Percentiles rank a stretch among this genome's conserved stretches.
These are phyloP conservation scores for Cicer judaicum DNA, from an alignment of 306 rosid genomes.

Conservation along the genomic window DNA sequence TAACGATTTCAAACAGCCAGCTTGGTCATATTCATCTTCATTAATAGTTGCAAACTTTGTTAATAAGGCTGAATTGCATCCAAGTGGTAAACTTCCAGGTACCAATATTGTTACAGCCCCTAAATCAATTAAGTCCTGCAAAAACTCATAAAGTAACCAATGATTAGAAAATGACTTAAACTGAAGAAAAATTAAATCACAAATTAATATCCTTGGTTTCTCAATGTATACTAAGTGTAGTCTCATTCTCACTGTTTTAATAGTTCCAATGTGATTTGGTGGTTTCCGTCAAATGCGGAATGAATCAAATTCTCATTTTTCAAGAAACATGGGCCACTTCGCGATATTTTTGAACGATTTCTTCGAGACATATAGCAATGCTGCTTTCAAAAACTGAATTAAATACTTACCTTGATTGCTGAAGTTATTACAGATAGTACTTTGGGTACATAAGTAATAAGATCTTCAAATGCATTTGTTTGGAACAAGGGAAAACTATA, in stretches of 20 bases:
- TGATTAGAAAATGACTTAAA: slow-evolving; percentile 13
- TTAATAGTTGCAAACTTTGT: slow-evolving; percentile 34
- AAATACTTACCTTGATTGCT: slow-evolving; percentile 46
- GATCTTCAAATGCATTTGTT: slow-evolving; percentile 33
- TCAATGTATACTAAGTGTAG: not conserved
- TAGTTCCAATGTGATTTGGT: slow-evolving; percentile 1
- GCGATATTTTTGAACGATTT: too few relatives aligned
- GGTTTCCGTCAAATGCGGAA: too few relatives aligned
- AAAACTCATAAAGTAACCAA: slow-evolving; percentile 1
- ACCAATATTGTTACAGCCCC: slow-evolving; percentile 59
- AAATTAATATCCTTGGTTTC: slow-evolving; percentile 1
- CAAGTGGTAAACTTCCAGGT: slow-evolving; percentile 68
- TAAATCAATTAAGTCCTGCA: slow-evolving; percentile 59
- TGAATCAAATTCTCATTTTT: too few relatives aligned
- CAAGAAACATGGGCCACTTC: too few relatives aligned
- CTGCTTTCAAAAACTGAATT: not conserved
- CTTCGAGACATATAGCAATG: too few relatives aligned
- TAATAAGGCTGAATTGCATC: slow-evolving; percentile 53
- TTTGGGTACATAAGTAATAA: slow-evolving; percentile 46
- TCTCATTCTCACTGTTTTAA: slow-evolving; percentile 23
- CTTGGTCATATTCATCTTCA: slow-evolving; percentile 49
- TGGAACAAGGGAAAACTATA: slow-evolving; percentile 51
- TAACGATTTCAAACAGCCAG: slow-evolving; percentile 59
- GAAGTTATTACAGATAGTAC: slow-evolving; percentile 50
- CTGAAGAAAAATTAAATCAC: not conserved